Base-by-base conservation (phyloP, 768 basidiomycete genomes). In the Leucocoprinus birnbaumii region DNA sequence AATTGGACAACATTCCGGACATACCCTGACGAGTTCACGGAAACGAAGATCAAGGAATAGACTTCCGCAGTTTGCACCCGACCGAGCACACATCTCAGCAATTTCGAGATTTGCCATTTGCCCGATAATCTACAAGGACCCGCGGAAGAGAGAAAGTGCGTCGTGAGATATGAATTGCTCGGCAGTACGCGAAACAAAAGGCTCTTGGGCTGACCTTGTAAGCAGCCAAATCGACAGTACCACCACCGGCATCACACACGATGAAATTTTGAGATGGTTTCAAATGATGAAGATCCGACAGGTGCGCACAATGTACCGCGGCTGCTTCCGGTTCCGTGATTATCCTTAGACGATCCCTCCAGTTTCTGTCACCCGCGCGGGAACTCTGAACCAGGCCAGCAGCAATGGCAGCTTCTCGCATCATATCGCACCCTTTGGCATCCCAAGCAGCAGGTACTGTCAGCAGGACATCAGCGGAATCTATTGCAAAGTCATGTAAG, bases 391-490 rank as follows among this genome's bases (percentile, higher is more conserved):
- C 92, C 4, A 94, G 77, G 0, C 89, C 89, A 5, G 91, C 91
- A 21, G 76, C 73, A 56, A 94, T 87, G 14, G 92, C 91, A 41
- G 89, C 89, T 48, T 85, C 86, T 19, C 91, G 80, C 92, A 94
- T 94, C 61, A 92, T 79, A 56, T 87, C 85, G 62, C 88, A 91
- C 0, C 90, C 91, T 59, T 78, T 85, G 1, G 87, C 90, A 65
- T 94, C 91, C 92, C 91, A 94, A 18, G 91, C 92, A 13, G 92
- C 92, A 51, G 92, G 92, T 3, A 93, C 91, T 2, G 89, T 93
- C 53, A 94, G 71, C 78, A 88, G 87, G 4, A 94, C 89, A 61
- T 91, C 88, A 53, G 90, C 91, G 38, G 85, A 76, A 66, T 90
- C 92, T 93, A 62, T 49, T 37, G 13, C 55, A 51, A 45, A 22